Evolutionary conservation across 305 asterid genomes (phyloP).

Genomic region (Fraxinus sp.): DNA sequence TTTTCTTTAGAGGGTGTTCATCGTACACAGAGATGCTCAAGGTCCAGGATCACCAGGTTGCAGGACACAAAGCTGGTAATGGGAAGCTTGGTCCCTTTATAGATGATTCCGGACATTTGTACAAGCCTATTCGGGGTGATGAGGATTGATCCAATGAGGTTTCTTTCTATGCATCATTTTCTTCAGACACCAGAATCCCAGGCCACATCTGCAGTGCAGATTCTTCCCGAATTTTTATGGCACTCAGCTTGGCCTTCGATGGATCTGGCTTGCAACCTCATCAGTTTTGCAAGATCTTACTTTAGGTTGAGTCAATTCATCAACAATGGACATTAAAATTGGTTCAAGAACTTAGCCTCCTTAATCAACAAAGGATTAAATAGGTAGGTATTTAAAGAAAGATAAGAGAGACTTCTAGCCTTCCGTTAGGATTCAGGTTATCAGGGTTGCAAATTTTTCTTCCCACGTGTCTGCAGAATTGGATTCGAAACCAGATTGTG

Average conservation of each 20-base stretch:
- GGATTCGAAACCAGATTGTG: constrained; percentile 37
- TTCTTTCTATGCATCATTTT: constrained; percentile 40
- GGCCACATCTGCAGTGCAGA: constrained; percentile 27
- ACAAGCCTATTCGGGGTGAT: constrained; percentile 36
- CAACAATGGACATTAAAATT: constrained; percentile 53
- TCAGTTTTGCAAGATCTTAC: constrained; percentile 41
- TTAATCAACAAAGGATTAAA: constrained; percentile 34
- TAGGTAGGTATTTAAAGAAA: constrained; percentile 41
- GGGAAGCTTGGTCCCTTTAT: constrained; percentile 33
- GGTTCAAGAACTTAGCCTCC: constrained; percentile 59
- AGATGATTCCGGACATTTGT: constrained; percentile 34
- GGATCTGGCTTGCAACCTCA: constrained; percentile 52
- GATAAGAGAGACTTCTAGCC: constrained; percentile 44
- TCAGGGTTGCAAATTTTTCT: constrained; percentile 50
- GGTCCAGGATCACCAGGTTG: constrained; percentile 34
- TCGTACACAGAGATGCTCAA: constrained; percentile 21
- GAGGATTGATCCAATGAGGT: constrained; percentile 43
- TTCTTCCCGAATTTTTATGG: constrained; percentile 45
- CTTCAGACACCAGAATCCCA: constrained; percentile 35
- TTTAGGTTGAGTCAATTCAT: constrained; percentile 34
- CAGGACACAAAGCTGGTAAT: constrained; percentile 33
- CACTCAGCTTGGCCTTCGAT: constrained; percentile 51
- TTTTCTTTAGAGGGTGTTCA: not conserved
- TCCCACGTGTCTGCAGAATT: constrained; percentile 25
- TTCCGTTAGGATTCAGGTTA: constrained; percentile 46